Evolutionary conservation across 2,329 filamentous ascomycete genomes (phyloP), one percentile per base, ranked within the genome.

Genomic region (Furcasterigmium sp.): DNA sequence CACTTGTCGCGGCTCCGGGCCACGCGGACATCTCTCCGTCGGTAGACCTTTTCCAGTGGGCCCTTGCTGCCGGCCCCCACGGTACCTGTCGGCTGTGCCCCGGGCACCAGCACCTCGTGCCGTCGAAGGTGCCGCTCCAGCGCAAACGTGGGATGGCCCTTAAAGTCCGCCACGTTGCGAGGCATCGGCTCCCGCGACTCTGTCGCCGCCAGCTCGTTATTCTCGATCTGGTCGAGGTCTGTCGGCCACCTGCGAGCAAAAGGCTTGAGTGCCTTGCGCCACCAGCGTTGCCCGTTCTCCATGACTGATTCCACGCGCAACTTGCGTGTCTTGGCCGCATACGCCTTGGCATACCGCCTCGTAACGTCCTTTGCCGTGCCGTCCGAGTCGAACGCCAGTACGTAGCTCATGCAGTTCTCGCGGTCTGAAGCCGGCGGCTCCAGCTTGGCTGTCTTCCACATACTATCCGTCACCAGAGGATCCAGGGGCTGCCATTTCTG

Each of bases 401-500:
- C 91, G 56, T 98, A 98, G 9, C 73, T 77, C 65, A 98, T 78
- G 43, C 70, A 76, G 53, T 95, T 97, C 44, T 84, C 75, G 7
- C 73, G 70, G 60, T 95, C 90, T 4, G 77, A 83, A 2, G 85
- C 77, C 0, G 93, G 88, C 1, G 93, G 93, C 56, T 98, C 93
- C 21, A 98, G 71, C 37, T 78, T 82, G 23, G 74, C 76, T 0
- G 88, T 80, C 47, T 86, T 90, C 58, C 83, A 87, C 43, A 95
- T 80, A 0, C 51, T 85, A 43, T 79, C 75, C 0, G 91, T 95
- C 2, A 93, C 89, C 0, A 96, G 64, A 0, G 91, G 82, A 58
- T 98, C 93, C 29, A 93, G 80, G 0, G 89, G 78, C 43, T 95
- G 79, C 93, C 93, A 98, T 68, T 89, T 95, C 58, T 96, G 87